phyloP scores from a whole-genome alignment of 1,139 yeast genomes.

The Pichia sp. region DNA sequence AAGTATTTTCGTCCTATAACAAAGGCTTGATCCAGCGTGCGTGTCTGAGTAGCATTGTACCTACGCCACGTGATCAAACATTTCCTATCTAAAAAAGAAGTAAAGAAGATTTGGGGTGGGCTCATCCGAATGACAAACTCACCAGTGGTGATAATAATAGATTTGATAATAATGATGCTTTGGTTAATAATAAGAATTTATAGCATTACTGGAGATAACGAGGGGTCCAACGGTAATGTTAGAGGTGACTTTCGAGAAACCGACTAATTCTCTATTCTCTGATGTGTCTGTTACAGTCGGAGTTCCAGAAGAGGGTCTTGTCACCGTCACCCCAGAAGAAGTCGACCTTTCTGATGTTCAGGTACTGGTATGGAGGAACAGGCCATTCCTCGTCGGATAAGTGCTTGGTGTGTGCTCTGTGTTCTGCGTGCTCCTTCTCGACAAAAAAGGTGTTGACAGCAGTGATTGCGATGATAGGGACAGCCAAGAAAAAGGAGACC shows the following conservation, averaged over 20 bases:
- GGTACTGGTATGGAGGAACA: conserved; percentile 72
- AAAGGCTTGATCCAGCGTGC: too few relatives aligned
- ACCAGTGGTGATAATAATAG: neutral
- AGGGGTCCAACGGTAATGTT: neutral
- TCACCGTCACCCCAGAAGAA: conserved; percentile 99
- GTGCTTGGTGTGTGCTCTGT: conserved; percentile 76
- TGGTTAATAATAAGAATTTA: neutral
- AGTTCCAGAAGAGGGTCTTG: conserved; percentile 95
- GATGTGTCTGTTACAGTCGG: conserved; percentile 83
- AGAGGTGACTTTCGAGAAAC: neutral
- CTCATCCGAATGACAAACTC: neutral
- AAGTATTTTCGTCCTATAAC: too few relatives aligned
- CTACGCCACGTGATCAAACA: neutral
- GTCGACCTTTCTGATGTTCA: conserved; percentile 79
- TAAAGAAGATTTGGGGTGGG: neutral
- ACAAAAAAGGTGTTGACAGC: conserved; percentile 76
- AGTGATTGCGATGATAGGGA: conserved; percentile 74
- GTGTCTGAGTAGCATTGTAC: too few relatives aligned
- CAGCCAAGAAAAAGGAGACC: conserved; percentile 71
- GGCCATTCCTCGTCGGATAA: conserved; percentile 91
- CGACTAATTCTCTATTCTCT: conserved; percentile 22
- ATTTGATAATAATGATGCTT: neutral
- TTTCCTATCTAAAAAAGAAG: neutral
- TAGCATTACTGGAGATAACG: too few relatives aligned
- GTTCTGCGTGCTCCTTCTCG: conserved; percentile 86